Base-by-base conservation (phyloP, 208 protist species). In the Leishmania turanica region DNA sequence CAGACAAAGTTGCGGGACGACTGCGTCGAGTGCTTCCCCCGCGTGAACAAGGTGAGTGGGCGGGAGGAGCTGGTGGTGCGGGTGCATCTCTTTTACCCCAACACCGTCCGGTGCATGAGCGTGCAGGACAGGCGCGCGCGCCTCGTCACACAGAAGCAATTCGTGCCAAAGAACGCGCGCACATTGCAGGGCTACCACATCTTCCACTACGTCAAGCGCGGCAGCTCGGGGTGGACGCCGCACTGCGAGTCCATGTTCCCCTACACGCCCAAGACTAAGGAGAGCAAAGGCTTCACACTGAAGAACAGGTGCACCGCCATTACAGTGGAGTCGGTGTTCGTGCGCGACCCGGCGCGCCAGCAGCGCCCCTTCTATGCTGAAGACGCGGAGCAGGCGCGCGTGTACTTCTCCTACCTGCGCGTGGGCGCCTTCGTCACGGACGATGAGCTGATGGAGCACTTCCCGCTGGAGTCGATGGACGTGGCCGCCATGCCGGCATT, bases 241-340 rank as follows among this genome's bases (percentile, higher is more conserved):
- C 13, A 64, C 53, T 78, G 11, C 19, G 74, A 79, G 53, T 49
- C 80, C 34, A 75, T 84, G 66, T 79, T 84, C 21, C 80, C 80
- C 54, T 84, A 37, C 75, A 79, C 74, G 34, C 27, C 80, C 49
- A 75, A 76, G 17, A 21, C 31, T 2, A 60, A 0, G 13, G 24
- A 31, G 40, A 13, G 54, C 73, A 51, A 31, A 0, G 80, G 80
- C 19, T 84, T 84, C 56, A 64, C 75, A 0, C 47, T 51, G 64
- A 49, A 49, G 4, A 9, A 8, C 1, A 73, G n/a, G 13, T 79
- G 74, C 74, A 68, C 68, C 42, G 75, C 80, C 68, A 68, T 84
- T 51, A 84, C 80, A 17, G 75, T 84, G 7, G 80, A 84, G 47
- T 75, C 80, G 72, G 80, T 79, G 47, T 79, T 80, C 53, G 80